These are phyloP conservation scores for Dothidotthia symphoricarpi DNA, from an alignment of 2,329 filamentous ascomycete species.

Conservation along the genomic window DNA sequence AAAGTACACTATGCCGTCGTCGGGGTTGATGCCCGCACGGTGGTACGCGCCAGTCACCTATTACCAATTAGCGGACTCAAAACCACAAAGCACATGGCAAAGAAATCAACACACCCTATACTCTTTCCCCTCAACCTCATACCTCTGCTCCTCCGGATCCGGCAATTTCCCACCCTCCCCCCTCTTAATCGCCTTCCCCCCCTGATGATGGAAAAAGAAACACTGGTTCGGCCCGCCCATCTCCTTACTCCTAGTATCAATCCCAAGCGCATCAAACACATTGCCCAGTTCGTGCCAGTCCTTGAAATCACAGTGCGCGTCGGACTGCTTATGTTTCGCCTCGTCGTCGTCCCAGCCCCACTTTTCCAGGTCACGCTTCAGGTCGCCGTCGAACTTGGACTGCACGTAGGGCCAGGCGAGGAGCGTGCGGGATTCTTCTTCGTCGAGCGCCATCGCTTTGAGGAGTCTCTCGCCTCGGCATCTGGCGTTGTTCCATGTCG, in stretches of 20 bases:
- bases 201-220: constrained; percentile 3
- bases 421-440: constrained; percentile 2
- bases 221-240: constrained; percentile 10
- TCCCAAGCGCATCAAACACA: constrained; percentile 4
- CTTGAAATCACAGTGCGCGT: constrained; percentile 6
- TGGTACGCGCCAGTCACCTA: constrained; percentile 7
- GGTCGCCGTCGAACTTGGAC: constrained; percentile 5
- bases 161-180: constrained; percentile 1
- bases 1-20: constrained; percentile 8
- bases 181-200: constrained; percentile 1
- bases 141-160: constrained; percentile 4
- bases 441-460: constrained; percentile 4
- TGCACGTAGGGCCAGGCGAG: constrained; percentile 6
- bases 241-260: not conserved
- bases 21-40: constrained; percentile 8
- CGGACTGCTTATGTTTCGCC: not conserved
- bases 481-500: too few species aligned
- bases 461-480: constrained; percentile 10
- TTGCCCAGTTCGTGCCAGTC: constrained; percentile 2
- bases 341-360: constrained; percentile 11
- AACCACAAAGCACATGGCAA: too few species aligned
- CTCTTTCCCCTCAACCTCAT: constrained; percentile 2
- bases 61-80: too few species aligned
- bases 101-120: constrained; percentile 3
- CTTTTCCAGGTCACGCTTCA: constrained; percentile 5